These are phyloP conservation scores for Ophiostoma piceae DNA, from an alignment of 2,329 filamentous ascomycete species.

Conservation along the genomic window DNA sequence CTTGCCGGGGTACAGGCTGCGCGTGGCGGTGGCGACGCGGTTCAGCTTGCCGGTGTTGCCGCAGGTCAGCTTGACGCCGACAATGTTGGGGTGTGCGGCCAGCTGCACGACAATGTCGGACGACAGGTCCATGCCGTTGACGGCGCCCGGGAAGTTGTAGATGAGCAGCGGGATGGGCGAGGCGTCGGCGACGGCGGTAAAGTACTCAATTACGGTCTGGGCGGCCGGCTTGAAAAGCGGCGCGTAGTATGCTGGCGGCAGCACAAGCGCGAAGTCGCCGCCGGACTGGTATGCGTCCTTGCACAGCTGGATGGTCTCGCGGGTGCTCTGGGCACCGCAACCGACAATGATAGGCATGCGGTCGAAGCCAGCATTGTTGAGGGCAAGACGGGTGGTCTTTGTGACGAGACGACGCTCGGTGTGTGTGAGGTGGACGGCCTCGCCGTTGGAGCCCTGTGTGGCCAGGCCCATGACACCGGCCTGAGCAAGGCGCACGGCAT, in stretches of 20 bases:
- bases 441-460: slow-evolving; percentile 76
- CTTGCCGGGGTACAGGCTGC: slow-evolving; percentile 33
- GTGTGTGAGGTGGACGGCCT: slow-evolving; percentile 72
- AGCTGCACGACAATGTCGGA: slow-evolving; percentile 58
- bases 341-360: slow-evolving; percentile 70
- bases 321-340: slow-evolving; percentile 66
- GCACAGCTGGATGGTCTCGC: slow-evolving; percentile 66
- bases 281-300: slow-evolving; percentile 62
- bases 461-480: slow-evolving; percentile 69
- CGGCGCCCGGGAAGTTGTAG: slow-evolving; percentile 65
- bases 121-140: slow-evolving; percentile 57
- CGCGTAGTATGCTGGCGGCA: slow-evolving; percentile 73
- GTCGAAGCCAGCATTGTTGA: slow-evolving; percentile 60
- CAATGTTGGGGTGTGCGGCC: slow-evolving; percentile 59
- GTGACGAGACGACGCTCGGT: slow-evolving; percentile 66
- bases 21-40: slow-evolving; percentile 54
- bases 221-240: slow-evolving; percentile 57
- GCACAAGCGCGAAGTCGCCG: slow-evolving; percentile 68
- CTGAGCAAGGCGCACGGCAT: slow-evolving; percentile 65
- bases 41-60: slow-evolving; percentile 67
- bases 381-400: slow-evolving; percentile 60
- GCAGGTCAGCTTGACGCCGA: slow-evolving; percentile 64
- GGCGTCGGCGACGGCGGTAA: slow-evolving; percentile 57
- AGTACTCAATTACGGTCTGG: slow-evolving; percentile 60
- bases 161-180: slow-evolving; percentile 62